Percentiles rank a stretch among this genome's conserved stretches.
These are phyloP conservation scores for Phytophthora macrochlamydospora DNA, from an alignment of 352 stramenopile genomes.

Conservation along the genomic window DNA sequence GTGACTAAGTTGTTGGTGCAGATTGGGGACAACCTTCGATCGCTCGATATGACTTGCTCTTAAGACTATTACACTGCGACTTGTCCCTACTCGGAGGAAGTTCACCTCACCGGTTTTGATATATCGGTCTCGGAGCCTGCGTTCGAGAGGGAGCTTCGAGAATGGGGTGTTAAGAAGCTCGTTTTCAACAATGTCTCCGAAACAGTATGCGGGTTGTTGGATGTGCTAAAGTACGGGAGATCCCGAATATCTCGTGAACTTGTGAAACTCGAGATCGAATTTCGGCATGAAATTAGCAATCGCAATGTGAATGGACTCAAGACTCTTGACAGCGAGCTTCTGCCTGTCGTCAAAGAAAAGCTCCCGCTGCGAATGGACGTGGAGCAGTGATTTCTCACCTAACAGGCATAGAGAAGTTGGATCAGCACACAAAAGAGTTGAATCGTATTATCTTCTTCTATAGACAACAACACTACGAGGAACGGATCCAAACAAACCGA, in stretches of 20 bases:
- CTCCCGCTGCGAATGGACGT: not conserved
- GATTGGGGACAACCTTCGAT: not conserved
- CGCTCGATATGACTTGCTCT: not conserved
- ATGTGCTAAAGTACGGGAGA: no score
- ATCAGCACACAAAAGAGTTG: not conserved
- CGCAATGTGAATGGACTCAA: not conserved
- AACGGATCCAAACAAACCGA: constrained; percentile 14
- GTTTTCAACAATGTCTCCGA: not conserved
- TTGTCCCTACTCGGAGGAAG: not conserved
- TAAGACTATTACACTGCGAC: not conserved
- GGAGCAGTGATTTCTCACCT: not conserved
- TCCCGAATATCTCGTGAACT: no score
- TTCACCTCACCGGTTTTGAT: not conserved
- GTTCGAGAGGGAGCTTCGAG: not conserved
- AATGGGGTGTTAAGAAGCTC: not conserved
- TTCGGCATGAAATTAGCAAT: not conserved
- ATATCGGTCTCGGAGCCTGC: not conserved
- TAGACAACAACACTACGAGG: not conserved
- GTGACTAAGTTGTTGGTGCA: not conserved
- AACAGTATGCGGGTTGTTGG: not conserved
- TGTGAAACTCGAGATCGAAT: not conserved
- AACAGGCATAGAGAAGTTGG: no score
- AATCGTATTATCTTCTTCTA: not conserved
- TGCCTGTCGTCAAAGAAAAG: not conserved
- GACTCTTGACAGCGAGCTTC: not conserved